Base-by-base conservation (phyloP, 306 rosid genomes). In the Sicyos baderoa region DNA sequence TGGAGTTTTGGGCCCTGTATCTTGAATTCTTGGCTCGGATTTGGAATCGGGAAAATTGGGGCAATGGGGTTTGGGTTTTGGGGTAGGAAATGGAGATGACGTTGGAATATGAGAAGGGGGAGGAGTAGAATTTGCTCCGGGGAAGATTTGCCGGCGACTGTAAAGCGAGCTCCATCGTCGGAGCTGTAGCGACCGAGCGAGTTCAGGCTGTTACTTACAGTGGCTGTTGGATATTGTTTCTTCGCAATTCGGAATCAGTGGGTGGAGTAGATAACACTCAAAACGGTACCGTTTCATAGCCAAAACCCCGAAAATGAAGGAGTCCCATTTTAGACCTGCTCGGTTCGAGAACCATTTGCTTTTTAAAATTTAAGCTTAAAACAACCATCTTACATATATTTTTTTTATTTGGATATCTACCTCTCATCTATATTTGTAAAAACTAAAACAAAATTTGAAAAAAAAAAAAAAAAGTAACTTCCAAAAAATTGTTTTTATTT, bases 131-230 rank as follows among this genome's bases (percentile, higher is more conserved):
- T 16, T 76, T 76, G 9, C 56, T 71, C 5, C 78, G 70, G 56
- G 73, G 60, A 72, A 77, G 77, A 25, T 74, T 68, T 47, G 86
- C 71, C 63, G 86, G 53, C 18, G 75, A 32, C 29, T 75, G 84
- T 0, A 75, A 58, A 59, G 79, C 75, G 2, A 92, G 82, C 79
- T 82, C 90, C 97, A 89, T 92, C 50, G 47, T 67, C 61, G 79
- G 84, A 79, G 85, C 88, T 74, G 45, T 77, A 14, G 53, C 19
- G 40, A 66, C 4, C 74, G 10, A 62, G 50, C 16, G 64, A 27
- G 0, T 55, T 58, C 64, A 12, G 71, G 19, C 64, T 65, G 54
- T 45, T 6, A 53, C 22, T 22, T 9, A 9, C 51, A 8, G 69
- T 11, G 52, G 23, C 52, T 54, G 5, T 15, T 11, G 77, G 53